Evolutionary conservation across 2,329 filamentous ascomycete genomes (phyloP).

Genomic region (Alternaria brassicae): DNA sequence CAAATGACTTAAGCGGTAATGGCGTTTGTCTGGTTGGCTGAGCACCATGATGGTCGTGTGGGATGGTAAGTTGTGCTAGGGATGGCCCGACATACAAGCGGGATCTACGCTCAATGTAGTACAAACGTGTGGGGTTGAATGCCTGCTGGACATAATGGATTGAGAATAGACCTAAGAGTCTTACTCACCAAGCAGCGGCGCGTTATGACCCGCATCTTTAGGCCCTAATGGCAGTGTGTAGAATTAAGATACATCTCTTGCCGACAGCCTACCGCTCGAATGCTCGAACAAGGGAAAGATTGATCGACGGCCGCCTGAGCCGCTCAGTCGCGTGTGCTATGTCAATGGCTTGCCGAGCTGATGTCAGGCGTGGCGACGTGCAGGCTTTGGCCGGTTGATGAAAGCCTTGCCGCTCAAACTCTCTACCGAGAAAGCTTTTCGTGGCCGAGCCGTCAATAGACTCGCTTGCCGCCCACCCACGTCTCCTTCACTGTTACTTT

Average conservation of each 20-base stretch:
- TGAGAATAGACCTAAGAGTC: background rate
- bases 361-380: slow-evolving; percentile 2
- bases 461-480: slow-evolving; percentile 67
- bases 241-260: background rate
- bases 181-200: background rate
- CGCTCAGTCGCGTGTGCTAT: background rate
- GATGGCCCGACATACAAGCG: background rate
- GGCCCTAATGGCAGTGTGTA: background rate
- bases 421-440: slow-evolving; percentile 14
- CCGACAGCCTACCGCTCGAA: background rate
- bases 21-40: slow-evolving; percentile 25
- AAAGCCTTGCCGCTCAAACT: background rate
- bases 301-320: background rate
- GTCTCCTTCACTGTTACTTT: slow-evolving; percentile 67
- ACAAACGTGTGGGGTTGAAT: slow-evolving; percentile 1
- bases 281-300: background rate
- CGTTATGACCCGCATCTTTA: slow-evolving; percentile 3
- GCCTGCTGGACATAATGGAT: background rate
- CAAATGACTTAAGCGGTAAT: slow-evolving; percentile 17
- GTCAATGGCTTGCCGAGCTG: background rate
- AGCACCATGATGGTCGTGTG: slow-evolving; percentile 37
- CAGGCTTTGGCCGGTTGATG: background rate
- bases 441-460: slow-evolving; percentile 39
- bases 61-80: slow-evolving; percentile 13
- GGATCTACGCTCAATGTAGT: slow-evolving; percentile 10